Evolutionary conservation across 208 protist species (phyloP), one percentile per base, ranked within the genome.

Genomic region (Acanthamoeba lenticulata): DNA sequence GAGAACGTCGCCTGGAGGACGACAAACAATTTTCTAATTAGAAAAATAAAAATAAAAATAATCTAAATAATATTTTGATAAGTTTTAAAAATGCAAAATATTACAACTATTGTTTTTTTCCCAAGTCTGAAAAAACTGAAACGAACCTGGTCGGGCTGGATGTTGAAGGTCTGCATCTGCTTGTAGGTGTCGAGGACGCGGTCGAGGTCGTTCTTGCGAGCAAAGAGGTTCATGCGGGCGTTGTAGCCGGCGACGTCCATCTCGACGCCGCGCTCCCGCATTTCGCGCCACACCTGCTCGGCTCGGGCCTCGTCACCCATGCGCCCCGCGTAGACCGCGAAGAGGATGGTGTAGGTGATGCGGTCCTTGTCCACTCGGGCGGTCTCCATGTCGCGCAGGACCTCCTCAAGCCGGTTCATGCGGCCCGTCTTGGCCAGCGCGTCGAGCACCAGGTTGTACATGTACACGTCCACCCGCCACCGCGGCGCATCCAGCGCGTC

Each of bases 231-330:
- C 72, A 83, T 83, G 40, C 44, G 72, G n/a, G 24, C 29, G 72
- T 83, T 83, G 72, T 83, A 83, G 72, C 72, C 72, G 34, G 72
- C 40, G 21, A 83, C 38, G 29, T 83, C 72, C 72, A 83, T 83
- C 42, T 83, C 72, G 40, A 83, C 7, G 42, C 72, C 72, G 19
- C 72, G 72, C 38, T 49, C 42, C 72, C 49, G 44, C 72, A 83
- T 83, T n/a, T 83, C 72, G 21, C 49, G 72, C 34, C 34, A 49
- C 27, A 83, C 27, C 72, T 83, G 34, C 0, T 83, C 72, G 40
- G 72, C 72, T 38, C 27, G 44, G 72, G 72, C 38, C 9, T 21
- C 27, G 34, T 83, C 72, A 38, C 42, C 42, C n/a, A n/a, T n/a
- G 38, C 29, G 72, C n/a, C 21, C 49, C 40, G 72, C 44, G 72